Percentiles rank a stretch among this genome's conserved stretches.
These are phyloP conservation scores for Aspergillus ostianus DNA, from an alignment of 495 filamentous ascomycete genomes.

Conservation along the genomic window DNA sequence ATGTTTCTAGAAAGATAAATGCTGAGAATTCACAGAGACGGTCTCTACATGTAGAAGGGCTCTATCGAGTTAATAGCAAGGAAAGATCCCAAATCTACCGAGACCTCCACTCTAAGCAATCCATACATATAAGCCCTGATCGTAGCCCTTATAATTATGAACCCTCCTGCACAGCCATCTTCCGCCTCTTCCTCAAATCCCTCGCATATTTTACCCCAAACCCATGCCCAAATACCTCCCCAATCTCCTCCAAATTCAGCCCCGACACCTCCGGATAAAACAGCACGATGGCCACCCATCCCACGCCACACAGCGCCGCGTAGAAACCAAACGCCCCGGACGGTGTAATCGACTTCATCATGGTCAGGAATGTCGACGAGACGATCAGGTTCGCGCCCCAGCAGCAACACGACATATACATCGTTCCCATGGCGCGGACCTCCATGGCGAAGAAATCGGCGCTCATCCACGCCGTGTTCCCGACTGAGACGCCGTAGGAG, in stretches of 20 bases:
- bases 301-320: constrained; percentile 40
- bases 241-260: constrained; percentile 44
- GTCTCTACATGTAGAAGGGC: too few species aligned
- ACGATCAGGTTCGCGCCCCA: constrained; percentile 50
- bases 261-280: constrained; percentile 45
- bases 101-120: too few species aligned
- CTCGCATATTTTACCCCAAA: constrained; percentile 40
- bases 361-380: constrained; percentile 44
- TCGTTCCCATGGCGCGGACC: constrained; percentile 46
- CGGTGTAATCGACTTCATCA: constrained; percentile 45
- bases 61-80: too few species aligned
- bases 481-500: constrained; percentile 41
- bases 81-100: too few species aligned
- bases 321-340: constrained; percentile 50
- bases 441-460: constrained; percentile 48
- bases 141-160: too few species aligned
- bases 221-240: constrained; percentile 40
- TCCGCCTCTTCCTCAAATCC: constrained; percentile 24
- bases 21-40: too few species aligned
- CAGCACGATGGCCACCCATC: constrained; percentile 42
- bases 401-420: constrained; percentile 42
- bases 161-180: too few species aligned
- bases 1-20: too few species aligned
- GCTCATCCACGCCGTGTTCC: constrained; percentile 46
- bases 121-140: too few species aligned